Conservation (phyloP, 768 basidiomycete genomes). For the Tulasnella sp. region DNA sequence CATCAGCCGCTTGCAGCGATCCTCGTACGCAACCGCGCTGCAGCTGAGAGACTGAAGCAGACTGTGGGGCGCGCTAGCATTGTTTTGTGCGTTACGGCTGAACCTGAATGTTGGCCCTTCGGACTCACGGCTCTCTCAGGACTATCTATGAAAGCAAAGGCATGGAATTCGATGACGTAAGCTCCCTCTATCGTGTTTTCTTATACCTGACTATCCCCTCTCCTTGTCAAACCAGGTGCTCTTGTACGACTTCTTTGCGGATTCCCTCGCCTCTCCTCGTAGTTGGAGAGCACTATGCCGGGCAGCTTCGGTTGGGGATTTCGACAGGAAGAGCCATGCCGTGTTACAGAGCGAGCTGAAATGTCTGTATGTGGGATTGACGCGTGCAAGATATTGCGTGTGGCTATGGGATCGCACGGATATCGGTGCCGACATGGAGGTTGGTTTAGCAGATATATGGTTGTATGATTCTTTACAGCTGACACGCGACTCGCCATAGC, state of each 20-base stretch:
- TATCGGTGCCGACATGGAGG: not conserved
- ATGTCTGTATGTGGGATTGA: slow-evolving; percentile 14
- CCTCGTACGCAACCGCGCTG: slow-evolving; percentile 48
- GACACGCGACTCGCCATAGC: not conserved
- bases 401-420: slow-evolving; percentile 17
- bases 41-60: slow-evolving; percentile 39
- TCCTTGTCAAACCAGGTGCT: slow-evolving; percentile 46
- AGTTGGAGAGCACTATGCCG: slow-evolving; percentile 44
- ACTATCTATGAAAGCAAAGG: slow-evolving; percentile 56
- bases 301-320: not conserved
- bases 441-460: not conserved
- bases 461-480: not conserved
- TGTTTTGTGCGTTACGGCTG: slow-evolving; percentile 19
- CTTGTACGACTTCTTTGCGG: slow-evolving; percentile 61
- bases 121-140: not conserved
- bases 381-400: slow-evolving; percentile 9
- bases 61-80: slow-evolving; percentile 38
- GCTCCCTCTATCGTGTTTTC: not conserved
- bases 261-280: slow-evolving; percentile 38
- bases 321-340: not conserved
- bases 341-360: slow-evolving; percentile 15
- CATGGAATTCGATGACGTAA: slow-evolving; percentile 51
- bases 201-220: not conserved
- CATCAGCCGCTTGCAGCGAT: too few relatives aligned
- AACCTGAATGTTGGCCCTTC: not conserved